Conservation (phyloP, 78 protist species). For the Monocercomonoides exilis region DNA sequence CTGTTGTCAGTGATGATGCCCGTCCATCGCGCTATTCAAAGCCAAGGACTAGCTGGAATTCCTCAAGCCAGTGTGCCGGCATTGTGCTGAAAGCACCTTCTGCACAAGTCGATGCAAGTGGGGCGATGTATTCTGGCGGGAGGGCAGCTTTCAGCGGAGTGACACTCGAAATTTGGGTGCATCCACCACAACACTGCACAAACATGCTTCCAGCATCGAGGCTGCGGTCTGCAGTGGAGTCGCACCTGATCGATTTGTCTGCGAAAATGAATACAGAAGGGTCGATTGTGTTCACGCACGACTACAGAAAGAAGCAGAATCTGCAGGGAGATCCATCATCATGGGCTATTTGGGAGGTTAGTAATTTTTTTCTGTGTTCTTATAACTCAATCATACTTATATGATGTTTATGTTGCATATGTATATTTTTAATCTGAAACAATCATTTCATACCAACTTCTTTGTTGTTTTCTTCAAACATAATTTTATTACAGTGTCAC, state of each 20-base stretch:
- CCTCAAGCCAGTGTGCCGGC: not conserved
- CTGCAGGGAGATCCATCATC: not conserved
- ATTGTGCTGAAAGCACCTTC: not conserved
- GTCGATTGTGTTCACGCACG: not conserved
- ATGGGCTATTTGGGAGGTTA: not conserved
- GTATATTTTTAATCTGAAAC: too few species aligned
- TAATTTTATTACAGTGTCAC: not conserved
- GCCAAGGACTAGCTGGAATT: not conserved
- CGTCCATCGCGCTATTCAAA: not conserved
- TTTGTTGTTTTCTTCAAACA: too few species aligned
- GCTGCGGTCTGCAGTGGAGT: not conserved
- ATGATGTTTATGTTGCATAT: too few species aligned
- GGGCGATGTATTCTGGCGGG: too few species aligned
- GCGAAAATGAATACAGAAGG: not conserved
- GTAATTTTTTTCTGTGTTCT: not conserved
- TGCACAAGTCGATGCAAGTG: not conserved
- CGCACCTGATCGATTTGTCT: not conserved
- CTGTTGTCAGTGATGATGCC: not conserved
- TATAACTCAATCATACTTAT: too few species aligned
- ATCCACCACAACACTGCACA: not conserved
- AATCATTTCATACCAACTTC: too few species aligned
- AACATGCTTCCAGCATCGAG: not conserved
- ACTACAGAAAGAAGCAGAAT: not conserved
- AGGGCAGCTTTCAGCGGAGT: too few species aligned
- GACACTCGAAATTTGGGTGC: not conserved